Evolutionary conservation across 2,329 filamentous ascomycete species (phyloP).

Genomic region (Endocalyx cinctus): DNA sequence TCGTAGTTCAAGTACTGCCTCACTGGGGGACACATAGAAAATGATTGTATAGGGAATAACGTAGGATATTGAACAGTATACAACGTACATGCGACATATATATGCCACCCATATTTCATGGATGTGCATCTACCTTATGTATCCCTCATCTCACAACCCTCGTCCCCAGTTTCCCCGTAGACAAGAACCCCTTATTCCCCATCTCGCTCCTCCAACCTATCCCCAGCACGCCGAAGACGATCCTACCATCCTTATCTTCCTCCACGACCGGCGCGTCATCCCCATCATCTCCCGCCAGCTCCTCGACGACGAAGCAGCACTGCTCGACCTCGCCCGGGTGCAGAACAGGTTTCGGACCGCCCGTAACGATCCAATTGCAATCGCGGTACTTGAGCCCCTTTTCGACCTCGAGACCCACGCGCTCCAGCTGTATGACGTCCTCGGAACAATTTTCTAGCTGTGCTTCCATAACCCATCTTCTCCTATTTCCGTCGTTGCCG

Average conservation of each 20-base stretch:
- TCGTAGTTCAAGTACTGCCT: too few species aligned
- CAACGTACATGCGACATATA: too few species aligned
- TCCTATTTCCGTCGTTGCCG: slow-evolving; percentile 1
- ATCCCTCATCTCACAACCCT: slow-evolving; percentile 33
- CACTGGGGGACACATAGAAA: too few species aligned
- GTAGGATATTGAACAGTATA: too few species aligned
- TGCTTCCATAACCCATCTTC: slow-evolving; percentile 77
- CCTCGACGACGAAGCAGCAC: slow-evolving; percentile 58
- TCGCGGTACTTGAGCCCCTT: slow-evolving; percentile 46
- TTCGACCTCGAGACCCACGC: slow-evolving; percentile 51
- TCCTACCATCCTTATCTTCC: slow-evolving; percentile 53
- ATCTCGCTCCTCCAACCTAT: slow-evolving; percentile 87
- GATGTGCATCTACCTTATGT: too few species aligned
- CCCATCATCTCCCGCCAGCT: slow-evolving; percentile 29
- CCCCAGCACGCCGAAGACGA: slow-evolving; percentile 73
- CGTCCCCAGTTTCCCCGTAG: slow-evolving; percentile 74
- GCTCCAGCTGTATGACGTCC: slow-evolving; percentile 72
- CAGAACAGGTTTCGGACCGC: slow-evolving; percentile 47
- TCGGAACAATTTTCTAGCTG: slow-evolving; percentile 95
- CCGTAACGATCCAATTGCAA: slow-evolving; percentile 51
- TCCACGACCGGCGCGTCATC: slow-evolving; percentile 35
- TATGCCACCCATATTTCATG: too few species aligned
- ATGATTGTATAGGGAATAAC: too few species aligned
- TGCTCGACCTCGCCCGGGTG: slow-evolving; percentile 62
- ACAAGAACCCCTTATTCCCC: slow-evolving; percentile 83